Percentiles rank a stretch among this genome's conserved stretches.
Conservation (phyloP, 2,329 filamentous ascomycete species). For the Aspergillus sp. region DNA sequence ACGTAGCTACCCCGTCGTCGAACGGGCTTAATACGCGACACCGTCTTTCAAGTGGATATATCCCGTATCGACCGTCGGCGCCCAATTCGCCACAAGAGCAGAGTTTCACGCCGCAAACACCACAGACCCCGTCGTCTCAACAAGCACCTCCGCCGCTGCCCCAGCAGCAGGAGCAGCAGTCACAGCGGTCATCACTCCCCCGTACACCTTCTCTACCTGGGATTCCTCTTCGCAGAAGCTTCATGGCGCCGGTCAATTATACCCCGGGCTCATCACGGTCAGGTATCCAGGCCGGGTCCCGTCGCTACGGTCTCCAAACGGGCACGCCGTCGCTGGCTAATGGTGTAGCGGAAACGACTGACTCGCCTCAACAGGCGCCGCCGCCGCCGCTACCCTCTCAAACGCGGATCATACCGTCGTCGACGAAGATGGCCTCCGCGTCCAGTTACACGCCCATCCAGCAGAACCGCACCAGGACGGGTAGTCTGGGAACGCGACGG, state of each 20-base stretch:
- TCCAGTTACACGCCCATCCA: constrained; percentile 33
- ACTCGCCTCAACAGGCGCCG: constrained; percentile 8
- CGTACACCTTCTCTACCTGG: constrained; percentile 23
- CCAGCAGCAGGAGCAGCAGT: constrained; percentile 2
- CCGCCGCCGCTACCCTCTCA: constrained; percentile 19
- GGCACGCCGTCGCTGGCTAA: too few relatives aligned
- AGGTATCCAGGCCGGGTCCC: constrained; percentile 36
- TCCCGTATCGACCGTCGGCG: constrained; percentile 14
- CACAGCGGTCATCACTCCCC: constrained; percentile 12
- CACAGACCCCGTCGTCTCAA: constrained; percentile 12
- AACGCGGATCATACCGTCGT: constrained; percentile 27
- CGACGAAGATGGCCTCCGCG: constrained; percentile 21
- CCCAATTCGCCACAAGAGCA: constrained; percentile 18
- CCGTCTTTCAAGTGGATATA: constrained; percentile 24
- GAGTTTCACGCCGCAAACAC: constrained; percentile 8
- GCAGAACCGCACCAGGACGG: constrained; percentile 28
- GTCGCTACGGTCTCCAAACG: constrained; percentile 25
- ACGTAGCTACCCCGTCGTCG: constrained; percentile 24
- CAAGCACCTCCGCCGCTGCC: constrained; percentile 3
- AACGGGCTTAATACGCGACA: constrained; percentile 26
- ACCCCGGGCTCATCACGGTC: constrained; percentile 29
- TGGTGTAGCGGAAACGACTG: constrained; percentile 5
- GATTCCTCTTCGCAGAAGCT: constrained; percentile 32
- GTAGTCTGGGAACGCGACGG: constrained; percentile 29
- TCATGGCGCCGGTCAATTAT: constrained; percentile 24